These are phyloP conservation scores for Secale cereale DNA, from an alignment of 176 grass and related monocot genomes.

Conservation along the genomic window DNA sequence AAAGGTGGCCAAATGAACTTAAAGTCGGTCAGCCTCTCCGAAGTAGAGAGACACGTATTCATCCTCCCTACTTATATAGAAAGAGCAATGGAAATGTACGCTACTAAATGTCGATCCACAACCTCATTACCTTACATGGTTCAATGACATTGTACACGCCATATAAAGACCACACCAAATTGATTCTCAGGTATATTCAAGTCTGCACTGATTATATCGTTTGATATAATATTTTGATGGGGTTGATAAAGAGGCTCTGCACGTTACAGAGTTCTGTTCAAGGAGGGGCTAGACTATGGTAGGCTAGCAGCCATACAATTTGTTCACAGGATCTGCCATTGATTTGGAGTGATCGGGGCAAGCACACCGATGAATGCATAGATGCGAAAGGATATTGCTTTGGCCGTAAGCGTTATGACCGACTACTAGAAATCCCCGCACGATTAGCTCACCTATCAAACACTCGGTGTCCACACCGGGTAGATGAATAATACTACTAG, in stretches of 20 bases:
- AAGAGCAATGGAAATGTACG: not conserved
- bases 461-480: not conserved
- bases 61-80: not conserved
- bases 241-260: not conserved
- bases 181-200: not conserved
- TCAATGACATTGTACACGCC: not conserved
- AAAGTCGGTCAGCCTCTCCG: not conserved
- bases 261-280: not conserved
- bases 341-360: too few relatives aligned
- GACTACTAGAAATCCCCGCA: not conserved
- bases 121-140: not conserved
- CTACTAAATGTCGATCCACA: not conserved
- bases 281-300: too few relatives aligned
- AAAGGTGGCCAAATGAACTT: not conserved
- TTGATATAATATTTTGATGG: not conserved
- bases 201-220: not conserved
- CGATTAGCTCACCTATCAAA: slow-evolving; percentile 23
- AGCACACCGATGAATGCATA: too few relatives aligned
- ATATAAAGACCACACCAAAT: not conserved
- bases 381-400: not conserved
- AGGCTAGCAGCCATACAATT: too few relatives aligned
- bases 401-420: not conserved
- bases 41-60: not conserved
- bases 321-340: too few relatives aligned
- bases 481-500: not conserved